Evolutionary conservation across 495 filamentous ascomycete species (phyloP), one percentile per base, ranked within the genome.

Genomic region (Aspergillus wentii): DNA sequence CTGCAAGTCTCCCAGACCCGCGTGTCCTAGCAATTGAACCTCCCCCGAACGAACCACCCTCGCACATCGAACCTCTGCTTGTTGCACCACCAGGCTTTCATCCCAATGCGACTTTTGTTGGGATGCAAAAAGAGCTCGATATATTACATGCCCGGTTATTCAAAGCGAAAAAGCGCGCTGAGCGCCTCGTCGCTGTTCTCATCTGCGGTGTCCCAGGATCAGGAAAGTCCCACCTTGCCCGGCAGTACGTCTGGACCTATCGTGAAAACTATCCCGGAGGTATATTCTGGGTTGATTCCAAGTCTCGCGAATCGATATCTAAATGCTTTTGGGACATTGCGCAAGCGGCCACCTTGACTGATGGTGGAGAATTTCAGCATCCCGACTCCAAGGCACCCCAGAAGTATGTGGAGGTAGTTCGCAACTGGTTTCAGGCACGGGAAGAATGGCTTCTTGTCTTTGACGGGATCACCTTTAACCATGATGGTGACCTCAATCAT

Each of bases 221-320:
- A 1, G 86, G 86, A 15, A 92, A 92, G 59, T 84, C 84, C 1
- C 85, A 90, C 54, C 63, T 91, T n/a, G 85, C 84, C 22, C 72
- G 86, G 5, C 74, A 92, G 57, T 92, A 90, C 48, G 82, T 89
- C 34, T 87, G 85, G 37, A 62, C 69, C 17, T 76, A 86, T 40
- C 72, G 69, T 14, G 69, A 73, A 8, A 69, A 79, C 48, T 92
- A 82, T 46, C 75, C 74, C 0, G 86, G 84, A 2, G 86, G 86
- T 5, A 72, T 89, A 15, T 92, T 89, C 51, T 92, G 86, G 86
- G 72, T 91, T 20, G 72, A 80, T 37, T 80, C 85, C 8, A 84
- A 83, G 48, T 79, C 76, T 8, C 57, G 68, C 16, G 63, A 77
- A 34, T 78, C 85, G 19, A 64, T 80, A 14, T 77, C 75, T 35